Evolutionary conservation across 2,329 filamentous ascomycete species (phyloP).

Genomic region (Calonectria naviculata): DNA sequence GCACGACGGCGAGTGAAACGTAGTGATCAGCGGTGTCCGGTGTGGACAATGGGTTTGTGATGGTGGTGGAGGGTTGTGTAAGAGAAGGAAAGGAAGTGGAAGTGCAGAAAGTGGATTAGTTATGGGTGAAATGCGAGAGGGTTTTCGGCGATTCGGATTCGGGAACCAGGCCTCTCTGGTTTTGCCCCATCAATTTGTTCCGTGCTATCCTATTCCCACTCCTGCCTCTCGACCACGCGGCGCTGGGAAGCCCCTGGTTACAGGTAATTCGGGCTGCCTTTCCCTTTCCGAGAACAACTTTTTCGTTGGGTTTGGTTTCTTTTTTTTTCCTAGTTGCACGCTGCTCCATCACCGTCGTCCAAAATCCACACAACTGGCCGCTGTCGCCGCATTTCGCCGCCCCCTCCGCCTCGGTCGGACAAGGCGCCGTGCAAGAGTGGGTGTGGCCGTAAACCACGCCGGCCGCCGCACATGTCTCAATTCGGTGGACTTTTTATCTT

Average conservation of each 20-base stretch:
- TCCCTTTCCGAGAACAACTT: slow-evolving; percentile 10
- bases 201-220: background rate
- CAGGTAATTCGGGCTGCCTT: background rate
- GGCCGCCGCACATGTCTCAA: background rate
- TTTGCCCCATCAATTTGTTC: slow-evolving; percentile 33
- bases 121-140: background rate
- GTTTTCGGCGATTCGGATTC: slow-evolving; percentile 34
- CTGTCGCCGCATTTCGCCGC: slow-evolving; percentile 16
- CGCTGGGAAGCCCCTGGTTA: background rate
- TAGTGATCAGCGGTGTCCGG: slow-evolving; percentile 3
- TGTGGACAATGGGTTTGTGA: background rate
- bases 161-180: slow-evolving; percentile 26
- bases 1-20: slow-evolving; percentile 12
- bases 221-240: background rate
- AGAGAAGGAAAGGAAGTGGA: slow-evolving; percentile 27
- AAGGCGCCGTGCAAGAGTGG: slow-evolving; percentile 8
- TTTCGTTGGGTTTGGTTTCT: background rate
- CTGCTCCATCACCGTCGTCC: background rate
- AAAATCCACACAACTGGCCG: background rate
- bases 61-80: slow-evolving; percentile 4
- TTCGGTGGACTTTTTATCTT: background rate
- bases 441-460: slow-evolving; percentile 8
- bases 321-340: background rate
- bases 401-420: slow-evolving; percentile 16
- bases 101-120: slow-evolving; percentile 13